phyloP scores from a whole-genome alignment of 192 early-diverging fungal species.

The Backusella westeae region DNA sequence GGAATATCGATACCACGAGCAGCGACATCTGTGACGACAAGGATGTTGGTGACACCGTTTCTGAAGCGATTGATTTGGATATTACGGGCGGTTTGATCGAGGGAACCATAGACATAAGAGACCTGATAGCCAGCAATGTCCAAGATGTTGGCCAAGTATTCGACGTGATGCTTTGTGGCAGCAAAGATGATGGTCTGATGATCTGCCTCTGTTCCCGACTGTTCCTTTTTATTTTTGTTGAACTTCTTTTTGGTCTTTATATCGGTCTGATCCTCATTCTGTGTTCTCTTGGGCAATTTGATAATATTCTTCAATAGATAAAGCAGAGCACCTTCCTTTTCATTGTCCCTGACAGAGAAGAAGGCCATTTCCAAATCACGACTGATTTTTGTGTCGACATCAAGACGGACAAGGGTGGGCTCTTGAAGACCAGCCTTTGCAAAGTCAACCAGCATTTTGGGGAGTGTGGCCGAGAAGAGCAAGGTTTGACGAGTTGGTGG shows the following conservation, averaged over 20 bases:
- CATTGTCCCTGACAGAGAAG: slow-evolving; percentile 77
- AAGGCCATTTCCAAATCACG: slow-evolving; percentile 94
- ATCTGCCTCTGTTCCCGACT: slow-evolving; percentile 18
- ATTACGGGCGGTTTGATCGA: slow-evolving; percentile 90
- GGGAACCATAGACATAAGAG: slow-evolving; percentile 91
- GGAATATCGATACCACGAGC: slow-evolving; percentile 99
- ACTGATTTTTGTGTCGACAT: slow-evolving; percentile 94
- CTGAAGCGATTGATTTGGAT: slow-evolving; percentile 87
- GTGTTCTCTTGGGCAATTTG: slow-evolving; percentile 55
- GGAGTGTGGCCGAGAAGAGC: slow-evolving; percentile 95
- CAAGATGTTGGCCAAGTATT: slow-evolving; percentile 83
- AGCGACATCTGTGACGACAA: slow-evolving; percentile 98
- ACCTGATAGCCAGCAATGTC: slow-evolving; percentile 65
- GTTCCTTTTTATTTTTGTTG: slow-evolving; percentile 37
- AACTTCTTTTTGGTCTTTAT: slow-evolving; percentile 40
- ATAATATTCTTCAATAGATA: slow-evolving; percentile 81
- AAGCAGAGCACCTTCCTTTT: slow-evolving; percentile 90
- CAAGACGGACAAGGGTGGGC: slow-evolving; percentile 89
- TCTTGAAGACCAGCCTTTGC: slow-evolving; percentile 95
- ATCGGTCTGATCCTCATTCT: slow-evolving; percentile 32
- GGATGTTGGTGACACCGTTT: slow-evolving; percentile 67
- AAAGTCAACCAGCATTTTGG: slow-evolving; percentile 92
- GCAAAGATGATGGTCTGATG: slow-evolving; percentile 93
- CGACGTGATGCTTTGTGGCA: slow-evolving; percentile 98
- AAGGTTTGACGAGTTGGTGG: slow-evolving; percentile 87